Evolutionary conservation across 371 early-diverging fungal genomes (phyloP).

Genomic region (Neoconidiobolus thromboides): DNA sequence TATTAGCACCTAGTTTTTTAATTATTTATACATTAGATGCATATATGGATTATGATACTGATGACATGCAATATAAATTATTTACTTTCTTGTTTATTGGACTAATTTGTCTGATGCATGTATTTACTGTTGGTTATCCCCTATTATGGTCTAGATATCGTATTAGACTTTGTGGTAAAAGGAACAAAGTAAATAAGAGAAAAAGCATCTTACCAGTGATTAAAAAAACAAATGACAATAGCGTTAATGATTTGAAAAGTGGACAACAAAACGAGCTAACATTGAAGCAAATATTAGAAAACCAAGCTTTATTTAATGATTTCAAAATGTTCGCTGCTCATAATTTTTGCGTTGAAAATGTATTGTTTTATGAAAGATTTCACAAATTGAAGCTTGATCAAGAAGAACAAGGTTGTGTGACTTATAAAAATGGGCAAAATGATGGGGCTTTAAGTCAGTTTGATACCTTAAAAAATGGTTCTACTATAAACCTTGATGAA

Average conservation of each 20-base stretch:
- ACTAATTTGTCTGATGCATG: neutral
- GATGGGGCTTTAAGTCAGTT: too few relatives aligned
- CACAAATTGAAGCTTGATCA: neutral
- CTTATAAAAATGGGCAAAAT: too few relatives aligned
- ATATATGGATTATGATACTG: neutral
- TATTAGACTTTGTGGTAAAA: neutral
- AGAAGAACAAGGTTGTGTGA: neutral
- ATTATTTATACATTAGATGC: neutral
- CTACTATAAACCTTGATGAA: too few relatives aligned
- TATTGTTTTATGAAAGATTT: constrained; percentile 2
- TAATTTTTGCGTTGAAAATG: constrained; percentile 4
- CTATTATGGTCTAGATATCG: neutral
- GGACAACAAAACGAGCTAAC: neutral
- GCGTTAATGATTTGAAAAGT: too few relatives aligned
- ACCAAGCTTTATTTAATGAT: neutral
- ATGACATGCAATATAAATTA: neutral
- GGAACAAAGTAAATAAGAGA: too few relatives aligned
- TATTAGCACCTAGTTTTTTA: neutral
- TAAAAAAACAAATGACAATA: neutral
- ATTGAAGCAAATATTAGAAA: neutral
- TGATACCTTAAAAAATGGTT: too few relatives aligned
- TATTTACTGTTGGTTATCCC: neutral
- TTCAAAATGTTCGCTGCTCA: constrained; percentile 5
- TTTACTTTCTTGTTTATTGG: neutral
- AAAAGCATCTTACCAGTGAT: neutral